Base-by-base conservation (phyloP, 2,329 filamentous ascomycete species). In the Cladosporium sp. region DNA sequence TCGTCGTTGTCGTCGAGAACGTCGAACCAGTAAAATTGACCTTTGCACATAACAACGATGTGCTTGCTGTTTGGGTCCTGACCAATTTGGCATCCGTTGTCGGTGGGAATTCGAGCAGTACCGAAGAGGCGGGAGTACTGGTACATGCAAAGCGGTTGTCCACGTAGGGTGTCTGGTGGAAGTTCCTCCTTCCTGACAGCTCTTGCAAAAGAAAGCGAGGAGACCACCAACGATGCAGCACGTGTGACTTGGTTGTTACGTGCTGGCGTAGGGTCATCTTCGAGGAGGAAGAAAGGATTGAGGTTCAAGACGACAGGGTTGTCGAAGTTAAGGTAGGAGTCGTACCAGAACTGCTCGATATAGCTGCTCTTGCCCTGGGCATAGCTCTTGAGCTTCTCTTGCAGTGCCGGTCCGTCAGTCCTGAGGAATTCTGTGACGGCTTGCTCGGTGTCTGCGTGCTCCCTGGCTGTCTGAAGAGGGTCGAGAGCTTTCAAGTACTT, bases 261-360 rank as follows among this genome's bases (percentile, higher is more conserved):
- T 40, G 92, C 91, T 2, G 93, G 93, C 1, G 93, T 99, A 1
- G 93, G 93, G 64, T 99, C 93, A 74, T 99, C 93, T 70, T 96
- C 93, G 47, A 99, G 78, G 51, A 99, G 76, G 74, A 99, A 99
- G 73, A 99, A 99, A 0, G 93, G 93, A 64, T 99, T 99, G 57
- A 99, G 74, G 71, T 99, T 97, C 59, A 99, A 80, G 36, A 99
- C 93, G 36, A 99, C 93, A 0, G 93, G 91, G 64, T 96, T 97
- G 67, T 97, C 93, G 66, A 86, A 99, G 72, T 97, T 97, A 56
- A 99, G 78, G 66, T 97, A 99, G 24, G 93, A 97, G 68, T 99
- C 93, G 67, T 97, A 97, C 93, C 92, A 99, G 62, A 99, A 99
- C 64, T 99, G 93, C 67, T 97, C 93, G 61, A 99, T 97, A 66